Percentiles rank a stretch among this genome's conserved stretches.
Evolutionary conservation across 1,139 yeast species (phyloP).

Genomic region (Geotrichum australiense): DNA sequence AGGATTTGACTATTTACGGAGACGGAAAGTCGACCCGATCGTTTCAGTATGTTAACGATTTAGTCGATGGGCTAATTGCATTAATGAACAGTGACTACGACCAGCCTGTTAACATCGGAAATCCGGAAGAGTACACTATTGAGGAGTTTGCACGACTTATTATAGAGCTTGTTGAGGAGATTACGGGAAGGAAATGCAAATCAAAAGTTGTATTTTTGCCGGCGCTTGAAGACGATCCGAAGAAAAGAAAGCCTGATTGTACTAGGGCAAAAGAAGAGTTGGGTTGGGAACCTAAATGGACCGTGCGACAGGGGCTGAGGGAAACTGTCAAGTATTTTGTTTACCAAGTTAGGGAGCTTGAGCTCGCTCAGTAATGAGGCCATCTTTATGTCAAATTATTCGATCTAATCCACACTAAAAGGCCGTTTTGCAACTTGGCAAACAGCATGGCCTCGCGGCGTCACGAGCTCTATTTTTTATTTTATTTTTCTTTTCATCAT

Average conservation of each 20-base stretch:
- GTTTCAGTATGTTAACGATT: slow-evolving; percentile 27
- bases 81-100: slow-evolving; percentile 24
- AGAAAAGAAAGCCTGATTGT: slow-evolving; percentile 24
- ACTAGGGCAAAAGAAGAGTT: slow-evolving; percentile 22
- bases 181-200: slow-evolving; percentile 19
- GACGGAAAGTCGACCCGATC: slow-evolving; percentile 26
- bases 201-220: slow-evolving; percentile 20
- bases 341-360: slow-evolving; percentile 17
- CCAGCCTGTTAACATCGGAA: slow-evolving; percentile 27
- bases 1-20: slow-evolving; percentile 26
- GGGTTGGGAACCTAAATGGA: slow-evolving; percentile 26
- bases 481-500: too few species aligned
- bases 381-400: too few species aligned
- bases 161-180: slow-evolving; percentile 21
- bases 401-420: too few species aligned
- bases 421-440: too few species aligned
- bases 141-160: slow-evolving; percentile 24
- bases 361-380: too few species aligned
- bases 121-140: slow-evolving; percentile 26
- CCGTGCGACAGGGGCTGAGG: slow-evolving; percentile 22
- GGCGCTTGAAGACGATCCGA: slow-evolving; percentile 26
- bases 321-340: slow-evolving; percentile 25
- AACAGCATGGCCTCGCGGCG: too few species aligned
- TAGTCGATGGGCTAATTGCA: slow-evolving; percentile 24
- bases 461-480: too few species aligned